These are phyloP conservation scores for Primulina huaijiensis DNA, from an alignment of 257 asterid genomes.

Conservation along the genomic window DNA sequence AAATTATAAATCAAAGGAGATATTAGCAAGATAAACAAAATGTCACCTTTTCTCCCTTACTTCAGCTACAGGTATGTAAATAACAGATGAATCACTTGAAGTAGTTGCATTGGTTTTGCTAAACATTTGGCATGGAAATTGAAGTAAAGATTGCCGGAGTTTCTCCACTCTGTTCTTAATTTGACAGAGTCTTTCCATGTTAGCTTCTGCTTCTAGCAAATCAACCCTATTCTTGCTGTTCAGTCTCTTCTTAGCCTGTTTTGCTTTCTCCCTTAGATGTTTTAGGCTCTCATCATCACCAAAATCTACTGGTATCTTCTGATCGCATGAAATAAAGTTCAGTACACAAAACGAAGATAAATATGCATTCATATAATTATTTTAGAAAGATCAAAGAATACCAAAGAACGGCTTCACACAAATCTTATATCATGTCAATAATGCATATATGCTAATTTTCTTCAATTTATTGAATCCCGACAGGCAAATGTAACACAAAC, in stretches of 20 bases:
- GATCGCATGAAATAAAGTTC: conserved; percentile 19
- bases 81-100: conserved; percentile 34
- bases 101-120: conserved; percentile 34
- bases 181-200: conserved; percentile 74
- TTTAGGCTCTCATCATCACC: conserved; percentile 78
- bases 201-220: conserved; percentile 48
- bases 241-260: conserved; percentile 51
- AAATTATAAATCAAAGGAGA: conserved; percentile 17
- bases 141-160: conserved; percentile 45
- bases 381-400: background rate
- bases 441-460: background rate
- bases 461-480: background rate
- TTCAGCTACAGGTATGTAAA: conserved; percentile 77
- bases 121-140: conserved; percentile 37
- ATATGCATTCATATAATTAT: background rate
- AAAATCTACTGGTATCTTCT: conserved; percentile 56
- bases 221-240: conserved; percentile 30
- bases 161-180: conserved; percentile 62
- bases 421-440: background rate
- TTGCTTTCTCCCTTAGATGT: conserved; percentile 62
- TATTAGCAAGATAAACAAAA: background rate
- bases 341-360: background rate
- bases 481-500: background rate
- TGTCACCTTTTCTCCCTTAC: conserved; percentile 64
- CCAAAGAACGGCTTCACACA: background rate